A percentile compares a stretch with the other conserved stretches of the same genome.
These are phyloP conservation scores for Agapanthus africanus DNA, from an alignment of 106 monocot species.

Conservation along the genomic window DNA sequence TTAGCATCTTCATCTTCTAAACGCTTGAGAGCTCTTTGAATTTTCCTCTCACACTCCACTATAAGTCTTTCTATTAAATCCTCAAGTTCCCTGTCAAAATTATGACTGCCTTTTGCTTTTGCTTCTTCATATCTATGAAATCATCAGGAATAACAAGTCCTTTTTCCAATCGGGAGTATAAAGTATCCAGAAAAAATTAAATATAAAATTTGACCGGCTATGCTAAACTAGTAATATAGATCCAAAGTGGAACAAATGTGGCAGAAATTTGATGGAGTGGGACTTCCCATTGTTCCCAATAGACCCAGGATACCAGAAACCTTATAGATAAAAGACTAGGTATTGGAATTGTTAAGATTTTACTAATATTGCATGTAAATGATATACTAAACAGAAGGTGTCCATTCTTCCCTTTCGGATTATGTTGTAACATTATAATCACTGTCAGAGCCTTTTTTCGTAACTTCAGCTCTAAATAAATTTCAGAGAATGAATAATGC, in stretches of 20 bases:
- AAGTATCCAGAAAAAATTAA: background rate
- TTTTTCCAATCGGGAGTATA: background rate
- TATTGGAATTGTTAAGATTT: background rate
- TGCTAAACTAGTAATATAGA: background rate
- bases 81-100: constrained; percentile 86
- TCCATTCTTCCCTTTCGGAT: background rate
- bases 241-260: background rate
- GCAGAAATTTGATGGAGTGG: background rate
- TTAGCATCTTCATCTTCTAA: constrained; percentile 88
- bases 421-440: background rate
- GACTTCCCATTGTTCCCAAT: background rate
- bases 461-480: background rate
- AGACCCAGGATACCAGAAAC: background rate
- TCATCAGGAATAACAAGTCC: constrained; percentile 13
- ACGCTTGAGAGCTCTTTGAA: constrained; percentile 87
- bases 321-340: background rate
- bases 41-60: constrained; percentile 91
- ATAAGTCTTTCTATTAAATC: constrained; percentile 89
- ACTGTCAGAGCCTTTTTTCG: background rate
- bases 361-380: background rate
- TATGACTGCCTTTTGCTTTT: constrained; percentile 50
- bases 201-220: background rate
- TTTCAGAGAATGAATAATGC: too few species aligned
- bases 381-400: too few species aligned
- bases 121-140: constrained; percentile 80